phyloP scores from a whole-genome alignment of 2,329 filamentous ascomycete species.

The Colletotrichum sp. region DNA sequence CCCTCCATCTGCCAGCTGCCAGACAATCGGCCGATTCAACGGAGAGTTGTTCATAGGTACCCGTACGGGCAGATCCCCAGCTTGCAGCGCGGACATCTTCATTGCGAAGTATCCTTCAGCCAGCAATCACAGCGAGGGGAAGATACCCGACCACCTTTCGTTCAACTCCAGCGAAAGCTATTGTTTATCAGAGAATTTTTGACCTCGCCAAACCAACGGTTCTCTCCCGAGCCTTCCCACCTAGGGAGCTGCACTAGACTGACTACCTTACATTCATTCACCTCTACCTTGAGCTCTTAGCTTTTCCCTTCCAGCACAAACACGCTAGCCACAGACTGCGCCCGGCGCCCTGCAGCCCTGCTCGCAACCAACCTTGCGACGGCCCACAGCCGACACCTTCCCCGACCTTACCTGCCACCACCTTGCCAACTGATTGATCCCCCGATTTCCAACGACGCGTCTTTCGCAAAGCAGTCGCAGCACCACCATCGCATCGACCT shows the following conservation, averaged over 20 bases:
- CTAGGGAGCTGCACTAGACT: neutral
- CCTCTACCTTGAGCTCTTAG: neutral
- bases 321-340: neutral
- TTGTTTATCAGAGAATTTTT: neutral
- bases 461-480: slow-evolving; percentile 6
- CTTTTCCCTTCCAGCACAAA: neutral
- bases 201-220: neutral
- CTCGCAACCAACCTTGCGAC: slow-evolving; percentile 1
- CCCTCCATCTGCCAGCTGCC: neutral
- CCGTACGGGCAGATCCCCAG: neutral
- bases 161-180: neutral
- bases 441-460: slow-evolving; percentile 18
- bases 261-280: neutral
- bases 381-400: neutral
- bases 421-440: slow-evolving; percentile 1
- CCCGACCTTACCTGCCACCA: neutral
- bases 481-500: slow-evolving; percentile 5
- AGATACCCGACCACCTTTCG: neutral
- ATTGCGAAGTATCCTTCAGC: neutral
- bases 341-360: slow-evolving; percentile 4
- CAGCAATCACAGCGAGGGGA: neutral
- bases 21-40: neutral
- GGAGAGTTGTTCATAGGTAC: neutral
- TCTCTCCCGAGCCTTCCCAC: neutral
- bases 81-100: neutral